Base-by-base conservation (phyloP, 108 stramenopile species). In the Nannochloropsis salina region DNA sequence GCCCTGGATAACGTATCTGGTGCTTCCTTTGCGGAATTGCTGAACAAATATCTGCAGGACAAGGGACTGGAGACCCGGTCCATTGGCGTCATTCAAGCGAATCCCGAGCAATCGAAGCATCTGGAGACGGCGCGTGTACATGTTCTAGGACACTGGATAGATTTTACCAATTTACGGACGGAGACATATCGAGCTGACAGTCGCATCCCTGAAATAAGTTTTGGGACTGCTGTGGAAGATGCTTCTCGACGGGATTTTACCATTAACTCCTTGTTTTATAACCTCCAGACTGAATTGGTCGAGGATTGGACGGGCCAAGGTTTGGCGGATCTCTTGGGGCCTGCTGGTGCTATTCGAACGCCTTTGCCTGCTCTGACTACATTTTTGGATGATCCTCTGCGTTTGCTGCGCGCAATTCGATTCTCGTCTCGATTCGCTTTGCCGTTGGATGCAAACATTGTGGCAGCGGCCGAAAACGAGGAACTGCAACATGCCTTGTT, bases 91-190 rank as follows among this genome's bases (percentile, higher is more conserved):
- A 95, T 95, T 81, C 94, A 96, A 80, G 96, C 97, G 81, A 99
- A 99, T 85, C 99, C 99, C 21, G 93, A 92, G 21, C 97, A 99
- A 91, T 95, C 94, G 20, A 99, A 99, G 91, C 99, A 99, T 92
- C 92, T 99, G 43, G 97, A 99, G 92, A 99, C 99, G 9, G 99
- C 98, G 44, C 94, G 96, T 2, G 93, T 98, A 92, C 92, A 91
- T 40, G 85, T 99, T 6, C 86, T 92, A 42, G 96, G 93, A 12
- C 91, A 95, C 11, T 94, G 95, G 74, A 90, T 97, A 10, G 99
- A 99, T 89, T 95, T 97, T 86, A 94, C 93, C 81, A 96, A 98
- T 86, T 91, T 99, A 1, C 93, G 98, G 5, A 90, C 93, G 80
- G 95, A 97, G 86, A 95, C 94, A 80, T 93, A 92, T 90, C 92